Evolutionary conservation across 345 rosid genomes (phyloP).

Genomic region (Citrus inodora): DNA sequence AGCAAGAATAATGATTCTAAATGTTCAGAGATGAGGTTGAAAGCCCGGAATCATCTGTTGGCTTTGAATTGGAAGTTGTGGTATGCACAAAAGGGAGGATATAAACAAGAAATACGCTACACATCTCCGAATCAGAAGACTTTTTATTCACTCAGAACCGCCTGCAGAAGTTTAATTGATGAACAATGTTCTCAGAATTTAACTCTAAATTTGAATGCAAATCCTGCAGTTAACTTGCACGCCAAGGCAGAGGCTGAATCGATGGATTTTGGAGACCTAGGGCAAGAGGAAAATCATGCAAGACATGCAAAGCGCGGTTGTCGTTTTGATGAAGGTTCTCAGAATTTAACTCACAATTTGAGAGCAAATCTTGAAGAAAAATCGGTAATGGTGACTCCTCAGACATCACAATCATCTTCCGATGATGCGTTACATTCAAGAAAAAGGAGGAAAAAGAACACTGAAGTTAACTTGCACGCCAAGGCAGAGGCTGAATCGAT

Average conservation of each 20-base stretch:
- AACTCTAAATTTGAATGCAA: no score
- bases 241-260: neutral
- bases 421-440: neutral
- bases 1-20: neutral
- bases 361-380: neutral
- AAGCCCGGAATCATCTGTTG: conserved; percentile 11
- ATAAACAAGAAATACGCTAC: neutral
- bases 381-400: neutral
- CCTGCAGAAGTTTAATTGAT: conserved; percentile 1
- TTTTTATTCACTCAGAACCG: conserved; percentile 9
- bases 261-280: neutral
- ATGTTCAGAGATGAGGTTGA: neutral
- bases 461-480: neutral
- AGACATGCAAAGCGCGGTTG: neutral
- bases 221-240: neutral
- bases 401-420: neutral
- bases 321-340: no score
- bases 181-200: no score
- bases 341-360: no score
- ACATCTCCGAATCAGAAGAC: neutral
- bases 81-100: neutral
- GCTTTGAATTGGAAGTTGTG: conserved; percentile 6
- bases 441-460: neutral
- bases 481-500: neutral
- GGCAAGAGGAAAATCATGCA: neutral